A percentile compares a stretch with the other conserved stretches of the same genome.
phyloP scores from a whole-genome alignment of 202 grass and related monocot genomes.

The Elaeis oleifera region DNA sequence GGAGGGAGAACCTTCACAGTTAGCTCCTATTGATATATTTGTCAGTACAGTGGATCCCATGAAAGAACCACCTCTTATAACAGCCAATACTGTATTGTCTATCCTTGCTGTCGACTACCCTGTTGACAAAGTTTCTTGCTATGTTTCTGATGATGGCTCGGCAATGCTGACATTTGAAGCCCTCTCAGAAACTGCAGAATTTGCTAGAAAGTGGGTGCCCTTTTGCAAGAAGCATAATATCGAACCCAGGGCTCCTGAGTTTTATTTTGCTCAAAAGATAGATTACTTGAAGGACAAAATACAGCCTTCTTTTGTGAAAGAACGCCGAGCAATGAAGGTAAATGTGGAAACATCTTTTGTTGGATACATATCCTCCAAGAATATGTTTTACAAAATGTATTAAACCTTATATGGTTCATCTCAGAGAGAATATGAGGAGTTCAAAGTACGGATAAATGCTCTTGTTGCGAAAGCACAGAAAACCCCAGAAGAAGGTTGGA shows the following conservation, averaged over 20 bases:
- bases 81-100: constrained; percentile 41
- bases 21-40: constrained; percentile 34
- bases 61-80: constrained; percentile 32
- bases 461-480: constrained; percentile 98
- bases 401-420: too few relatives aligned
- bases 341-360: not conserved
- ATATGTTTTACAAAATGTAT: too few relatives aligned
- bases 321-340: constrained; percentile 50
- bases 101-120: constrained; percentile 49
- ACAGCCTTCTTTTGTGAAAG: constrained; percentile 42
- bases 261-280: constrained; percentile 37
- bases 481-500: constrained; percentile 95
- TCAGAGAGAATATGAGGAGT: constrained; percentile 98
- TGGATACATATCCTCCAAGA: too few relatives aligned
- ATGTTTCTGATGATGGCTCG: constrained; percentile 46
- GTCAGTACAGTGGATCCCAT: constrained; percentile 22
- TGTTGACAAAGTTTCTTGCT: constrained; percentile 26
- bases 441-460: constrained; percentile 89
- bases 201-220: constrained; percentile 31
- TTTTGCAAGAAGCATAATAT: constrained; percentile 25
- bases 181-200: constrained; percentile 21
- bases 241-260: constrained; percentile 41
- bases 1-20: not conserved
- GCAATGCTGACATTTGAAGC: constrained; percentile 38
- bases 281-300: constrained; percentile 34